Conservation (phyloP, 306 rosid species). For the Biancaea sappan region DNA sequence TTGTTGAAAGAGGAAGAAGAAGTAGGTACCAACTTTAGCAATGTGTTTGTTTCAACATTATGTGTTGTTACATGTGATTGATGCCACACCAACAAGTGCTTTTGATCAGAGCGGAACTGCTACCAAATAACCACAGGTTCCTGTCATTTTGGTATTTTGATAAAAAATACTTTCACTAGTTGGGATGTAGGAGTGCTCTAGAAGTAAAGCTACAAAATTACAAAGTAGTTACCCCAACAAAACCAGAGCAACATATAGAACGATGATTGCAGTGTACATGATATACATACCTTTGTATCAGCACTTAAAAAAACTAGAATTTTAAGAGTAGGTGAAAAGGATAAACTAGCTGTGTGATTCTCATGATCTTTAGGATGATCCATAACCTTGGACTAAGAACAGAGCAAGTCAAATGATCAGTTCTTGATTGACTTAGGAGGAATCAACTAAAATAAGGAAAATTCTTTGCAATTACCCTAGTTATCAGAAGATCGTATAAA, state of each 20-base stretch:
- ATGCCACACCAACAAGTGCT: constrained; percentile 50
- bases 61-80: constrained; percentile 51
- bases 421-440: constrained; percentile 1
- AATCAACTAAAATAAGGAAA: too few relatives aligned
- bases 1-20: too few relatives aligned
- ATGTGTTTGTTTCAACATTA: constrained; percentile 53
- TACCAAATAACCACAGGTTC: constrained; percentile 27
- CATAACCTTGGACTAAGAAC: constrained; percentile 56
- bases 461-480: constrained; percentile 53
- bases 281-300: constrained; percentile 53
- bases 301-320: constrained; percentile 69
- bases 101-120: constrained; percentile 52
- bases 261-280: not conserved
- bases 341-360: constrained; percentile 67
- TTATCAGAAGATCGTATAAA: constrained; percentile 52
- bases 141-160: constrained; percentile 46
- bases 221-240: too few relatives aligned
- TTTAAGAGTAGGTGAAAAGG: constrained; percentile 62
- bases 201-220: too few relatives aligned
- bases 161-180: constrained; percentile 43
- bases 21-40: constrained; percentile 45
- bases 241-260: too few relatives aligned
- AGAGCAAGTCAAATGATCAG: constrained; percentile 30
- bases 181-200: constrained; percentile 55
- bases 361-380: too few relatives aligned